Evolutionary conservation across 1,284 basidiomycete genomes (phyloP).

Genomic region (Heliocybe sulcata): DNA sequence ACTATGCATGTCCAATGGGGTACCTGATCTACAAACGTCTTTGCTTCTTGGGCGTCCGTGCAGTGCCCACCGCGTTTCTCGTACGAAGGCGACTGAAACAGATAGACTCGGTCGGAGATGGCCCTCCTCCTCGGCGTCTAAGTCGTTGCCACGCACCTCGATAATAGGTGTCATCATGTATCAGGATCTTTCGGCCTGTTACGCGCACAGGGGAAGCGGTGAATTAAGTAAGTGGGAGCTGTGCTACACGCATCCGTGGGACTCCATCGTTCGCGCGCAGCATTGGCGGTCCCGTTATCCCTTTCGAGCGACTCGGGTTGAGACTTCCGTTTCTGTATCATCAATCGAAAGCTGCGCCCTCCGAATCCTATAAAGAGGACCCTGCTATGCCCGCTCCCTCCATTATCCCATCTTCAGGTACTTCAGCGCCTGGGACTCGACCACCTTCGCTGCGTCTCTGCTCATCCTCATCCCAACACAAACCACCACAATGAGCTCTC

Average conservation of each 20-base stretch:
- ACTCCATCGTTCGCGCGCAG: background rate
- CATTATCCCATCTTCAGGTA: background rate
- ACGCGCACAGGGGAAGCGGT: background rate
- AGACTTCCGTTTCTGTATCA: background rate
- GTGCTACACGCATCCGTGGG: background rate
- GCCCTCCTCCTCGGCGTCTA: background rate
- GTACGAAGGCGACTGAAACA: background rate
- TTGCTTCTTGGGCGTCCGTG: background rate
- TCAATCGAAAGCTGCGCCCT: background rate
- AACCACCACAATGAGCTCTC: conserved; percentile 6
- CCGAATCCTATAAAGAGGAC: background rate
- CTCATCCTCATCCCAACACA: background rate
- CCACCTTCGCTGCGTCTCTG: background rate
- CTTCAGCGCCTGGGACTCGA: background rate
- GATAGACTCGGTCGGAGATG: background rate
- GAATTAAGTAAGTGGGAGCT: background rate
- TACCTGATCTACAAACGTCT: background rate
- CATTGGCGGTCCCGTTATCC: background rate
- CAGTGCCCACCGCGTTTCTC: too few species aligned
- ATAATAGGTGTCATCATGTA: background rate
- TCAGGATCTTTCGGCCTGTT: background rate
- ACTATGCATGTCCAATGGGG: background rate
- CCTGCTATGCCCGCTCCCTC: background rate
- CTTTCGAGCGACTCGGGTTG: background rate
- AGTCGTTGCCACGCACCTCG: background rate